These are phyloP conservation scores for Cryptosporidium viatorum DNA, from an alignment of 169 alveolate species.

Conservation along the genomic window DNA sequence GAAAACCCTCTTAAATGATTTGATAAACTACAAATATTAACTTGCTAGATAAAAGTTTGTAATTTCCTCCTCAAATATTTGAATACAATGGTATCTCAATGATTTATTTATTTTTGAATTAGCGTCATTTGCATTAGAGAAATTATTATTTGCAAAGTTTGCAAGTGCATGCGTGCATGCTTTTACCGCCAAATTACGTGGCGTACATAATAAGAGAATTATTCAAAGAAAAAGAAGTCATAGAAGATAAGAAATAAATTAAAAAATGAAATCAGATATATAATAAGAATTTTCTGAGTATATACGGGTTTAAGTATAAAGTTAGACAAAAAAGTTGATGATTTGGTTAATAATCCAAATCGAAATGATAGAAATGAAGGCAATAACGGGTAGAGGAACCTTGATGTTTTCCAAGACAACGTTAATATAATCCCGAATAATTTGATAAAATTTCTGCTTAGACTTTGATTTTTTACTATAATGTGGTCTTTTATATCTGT, in stretches of 20 bases:
- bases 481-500: constrained; percentile 5
- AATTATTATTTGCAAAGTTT: neutral
- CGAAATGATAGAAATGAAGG: constrained; percentile 15
- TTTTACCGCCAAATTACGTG: neutral
- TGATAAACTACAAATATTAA: neutral
- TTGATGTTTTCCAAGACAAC: neutral
- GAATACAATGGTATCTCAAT: neutral
- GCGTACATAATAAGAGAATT: neutral
- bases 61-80: neutral
- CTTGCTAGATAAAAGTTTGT: too few relatives aligned
- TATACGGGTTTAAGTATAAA: neutral
- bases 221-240: neutral
- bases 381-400: constrained; percentile 45
- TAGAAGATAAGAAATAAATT: neutral
- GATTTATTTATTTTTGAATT: neutral
- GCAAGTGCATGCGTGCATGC: constrained; percentile 3
- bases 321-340: neutral
- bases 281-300: neutral
- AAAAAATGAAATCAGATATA: neutral
- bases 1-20: neutral
- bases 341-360: constrained; percentile 20
- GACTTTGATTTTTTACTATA: neutral
- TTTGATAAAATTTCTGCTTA: neutral
- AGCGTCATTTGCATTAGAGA: neutral
- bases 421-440: neutral